Conservation (phyloP, 768 basidiomycete genomes). For the Lactarius hengduanensis region DNA sequence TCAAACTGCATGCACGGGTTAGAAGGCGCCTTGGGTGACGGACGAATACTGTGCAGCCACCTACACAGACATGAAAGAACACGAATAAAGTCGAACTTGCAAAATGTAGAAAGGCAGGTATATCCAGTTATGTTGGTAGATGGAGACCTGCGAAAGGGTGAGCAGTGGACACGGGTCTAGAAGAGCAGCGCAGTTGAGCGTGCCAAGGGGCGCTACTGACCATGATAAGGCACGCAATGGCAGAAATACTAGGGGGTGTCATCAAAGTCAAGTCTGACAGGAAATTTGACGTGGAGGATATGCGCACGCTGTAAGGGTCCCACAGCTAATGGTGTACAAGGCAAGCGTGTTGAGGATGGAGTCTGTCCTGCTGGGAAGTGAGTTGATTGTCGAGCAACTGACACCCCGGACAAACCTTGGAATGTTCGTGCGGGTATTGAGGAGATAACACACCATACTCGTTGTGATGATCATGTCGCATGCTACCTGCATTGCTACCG, state of each 20-base stretch:
- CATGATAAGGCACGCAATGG: neutral
- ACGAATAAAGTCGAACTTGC: constrained; percentile 4
- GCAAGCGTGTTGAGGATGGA: constrained; percentile 1
- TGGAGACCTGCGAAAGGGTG: neutral
- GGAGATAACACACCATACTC: constrained; percentile 1
- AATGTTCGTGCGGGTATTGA: neutral
- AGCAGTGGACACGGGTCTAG: neutral
- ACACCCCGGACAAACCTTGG: neutral
- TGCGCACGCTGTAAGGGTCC: constrained; percentile 4
- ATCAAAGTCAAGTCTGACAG: neutral
- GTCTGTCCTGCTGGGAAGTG: neutral
- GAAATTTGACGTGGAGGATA: neutral
- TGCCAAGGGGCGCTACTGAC: neutral
- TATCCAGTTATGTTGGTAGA: constrained; percentile 3
- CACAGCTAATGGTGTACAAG: constrained; percentile 5
- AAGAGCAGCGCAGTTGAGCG: neutral
- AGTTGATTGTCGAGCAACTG: neutral
- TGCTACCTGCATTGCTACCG: constrained; percentile 1
- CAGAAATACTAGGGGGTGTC: neutral
- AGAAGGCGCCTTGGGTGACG: neutral
- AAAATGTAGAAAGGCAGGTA: constrained; percentile 6
- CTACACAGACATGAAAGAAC: constrained; percentile 8
- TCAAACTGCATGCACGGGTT: neutral
- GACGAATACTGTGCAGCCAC: neutral
- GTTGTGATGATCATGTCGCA: constrained; percentile 4